Evolutionary conservation across 495 filamentous ascomycete species (phyloP), one percentile per base, ranked within the genome.

Genomic region (Hypoxylon lienhwacheense): DNA sequence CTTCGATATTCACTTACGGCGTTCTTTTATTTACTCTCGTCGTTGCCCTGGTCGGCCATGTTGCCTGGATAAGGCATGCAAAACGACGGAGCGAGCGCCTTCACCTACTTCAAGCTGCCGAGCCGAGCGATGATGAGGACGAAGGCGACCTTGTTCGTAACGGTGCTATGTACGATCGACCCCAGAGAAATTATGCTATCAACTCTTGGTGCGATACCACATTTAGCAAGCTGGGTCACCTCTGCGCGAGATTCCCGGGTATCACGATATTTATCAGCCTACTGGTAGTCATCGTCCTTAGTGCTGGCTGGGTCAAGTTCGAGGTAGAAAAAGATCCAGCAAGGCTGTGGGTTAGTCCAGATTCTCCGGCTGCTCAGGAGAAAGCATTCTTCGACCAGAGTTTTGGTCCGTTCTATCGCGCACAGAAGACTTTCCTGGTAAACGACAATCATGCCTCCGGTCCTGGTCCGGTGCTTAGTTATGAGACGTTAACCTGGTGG

Each of bases 391-490:
- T 97, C 62, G 93, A 97, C 69, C 70, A 82, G n/a, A 90, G 88
- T 48, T 98, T 98, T 66, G 95, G 91, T 1, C 89, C 95, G 1
- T 98, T 98, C 67, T 97, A 88, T 67, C 89, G 93, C 11, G 86
- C 91, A 2, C 88, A 98, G 67, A 92, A 97, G 70, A 84, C 85
- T 1, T 97, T 97, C 66, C 66, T 98, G 26, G 88, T 97, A 47
- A 98, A 97, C 58, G 90, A 96, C 61, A 90, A 83, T 5, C 67
- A 78, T 7, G 55, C 76, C 5, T 73, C 73, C 5, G 84, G 80
- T 0, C 79, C 81, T 15, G 85, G 86, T 1, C 89, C 89, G 2
- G 87, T 97, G 11, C 66, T 98, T 43, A 87, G 83, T 66, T 93
- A 92, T 52, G 87, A 96, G 3, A 97, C 88, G 0, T 74, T 98